Evolutionary conservation across 768 basidiomycete species (phyloP).

Genomic region (Suillus lakei): DNA sequence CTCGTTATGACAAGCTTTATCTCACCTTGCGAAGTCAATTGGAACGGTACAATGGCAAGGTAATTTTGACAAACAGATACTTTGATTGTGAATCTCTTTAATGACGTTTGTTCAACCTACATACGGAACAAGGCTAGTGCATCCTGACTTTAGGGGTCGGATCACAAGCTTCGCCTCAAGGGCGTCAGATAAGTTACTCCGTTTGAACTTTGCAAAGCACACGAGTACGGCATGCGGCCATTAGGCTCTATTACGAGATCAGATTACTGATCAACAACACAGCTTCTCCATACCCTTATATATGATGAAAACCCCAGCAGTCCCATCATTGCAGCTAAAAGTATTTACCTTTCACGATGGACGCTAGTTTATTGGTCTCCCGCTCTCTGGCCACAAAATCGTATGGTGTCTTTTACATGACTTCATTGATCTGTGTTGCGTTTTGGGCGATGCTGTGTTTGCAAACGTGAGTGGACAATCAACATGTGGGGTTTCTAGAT

Average conservation of each 20-base stretch:
- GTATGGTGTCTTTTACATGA: neutral
- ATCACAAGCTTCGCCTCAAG: no score
- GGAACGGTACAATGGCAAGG: no score
- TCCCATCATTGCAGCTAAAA: neutral
- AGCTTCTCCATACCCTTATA: neutral
- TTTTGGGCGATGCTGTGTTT: conserved; percentile 1
- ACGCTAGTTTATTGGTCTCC: neutral
- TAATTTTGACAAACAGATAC: no score
- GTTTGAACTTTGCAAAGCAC: no score
- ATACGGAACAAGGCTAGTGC: no score
- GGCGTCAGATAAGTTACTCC: no score
- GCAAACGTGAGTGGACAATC: neutral
- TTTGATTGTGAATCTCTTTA: conserved; percentile 6
- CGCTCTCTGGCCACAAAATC: neutral
- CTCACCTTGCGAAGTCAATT: no score
- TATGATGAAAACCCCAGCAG: neutral
- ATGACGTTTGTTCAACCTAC: neutral
- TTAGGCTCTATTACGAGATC: neutral
- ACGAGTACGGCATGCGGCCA: neutral
- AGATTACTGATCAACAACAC: neutral
- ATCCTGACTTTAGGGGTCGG: no score
- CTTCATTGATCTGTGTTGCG: neutral
- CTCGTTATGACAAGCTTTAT: no score
- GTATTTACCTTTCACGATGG: neutral
- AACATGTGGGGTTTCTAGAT: neutral